Percentiles rank a stretch among this genome's conserved stretches.
Evolutionary conservation across 257 asterid genomes (phyloP).

Genomic region (Nicotiana sylvestris): DNA sequence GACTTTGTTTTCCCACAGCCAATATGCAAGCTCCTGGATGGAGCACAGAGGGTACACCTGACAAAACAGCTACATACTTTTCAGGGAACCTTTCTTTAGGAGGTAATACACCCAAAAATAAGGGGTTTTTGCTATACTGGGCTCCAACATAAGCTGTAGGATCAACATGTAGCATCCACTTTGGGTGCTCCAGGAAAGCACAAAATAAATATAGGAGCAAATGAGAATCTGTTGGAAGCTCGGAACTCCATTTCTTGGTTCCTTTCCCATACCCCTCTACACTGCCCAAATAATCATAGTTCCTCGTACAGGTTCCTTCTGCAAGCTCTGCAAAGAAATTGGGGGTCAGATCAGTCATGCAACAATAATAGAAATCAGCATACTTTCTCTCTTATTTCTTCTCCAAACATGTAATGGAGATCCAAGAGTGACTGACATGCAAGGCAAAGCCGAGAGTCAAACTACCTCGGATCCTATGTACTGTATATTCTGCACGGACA

Average conservation of each 20-base stretch:
- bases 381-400: neutral
- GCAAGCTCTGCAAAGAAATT: constrained; percentile 62
- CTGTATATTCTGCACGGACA: constrained; percentile 72
- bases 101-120: constrained; percentile 86
- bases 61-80: constrained; percentile 69
- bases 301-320: constrained; percentile 91
- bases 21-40: constrained; percentile 94
- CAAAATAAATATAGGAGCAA: constrained; percentile 85
- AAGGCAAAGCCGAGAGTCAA: constrained; percentile 9
- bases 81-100: constrained; percentile 93
- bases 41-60: constrained; percentile 78
- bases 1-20: constrained; percentile 85
- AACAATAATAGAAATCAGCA: constrained; percentile 6
- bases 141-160: constrained; percentile 70
- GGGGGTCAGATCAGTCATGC: neutral
- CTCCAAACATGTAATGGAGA: neutral
- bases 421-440: neutral
- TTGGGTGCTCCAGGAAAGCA: constrained; percentile 90
- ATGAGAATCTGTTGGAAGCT: constrained; percentile 88
- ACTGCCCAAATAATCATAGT: constrained; percentile 81
- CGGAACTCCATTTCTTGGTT: constrained; percentile 71
- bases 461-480: constrained; percentile 73
- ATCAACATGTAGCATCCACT: constrained; percentile 97
- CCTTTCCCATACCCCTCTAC: constrained; percentile 66
- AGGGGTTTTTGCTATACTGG: constrained; percentile 86